These are phyloP conservation scores for Thermoascus crustaceus DNA, from an alignment of 2,329 filamentous ascomycete species.

Conservation along the genomic window DNA sequence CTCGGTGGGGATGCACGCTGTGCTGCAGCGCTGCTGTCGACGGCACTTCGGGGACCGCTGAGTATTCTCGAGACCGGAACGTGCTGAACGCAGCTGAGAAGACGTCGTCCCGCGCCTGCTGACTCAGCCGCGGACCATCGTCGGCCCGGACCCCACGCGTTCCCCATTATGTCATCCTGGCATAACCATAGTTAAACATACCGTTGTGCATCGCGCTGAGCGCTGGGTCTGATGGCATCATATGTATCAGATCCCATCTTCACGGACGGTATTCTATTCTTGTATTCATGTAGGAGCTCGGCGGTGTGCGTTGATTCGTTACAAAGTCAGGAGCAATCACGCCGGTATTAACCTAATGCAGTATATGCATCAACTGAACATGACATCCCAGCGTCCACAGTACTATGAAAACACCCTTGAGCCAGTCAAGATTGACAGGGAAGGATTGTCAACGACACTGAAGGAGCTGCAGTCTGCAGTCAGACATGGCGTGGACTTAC, in stretches of 20 bases:
- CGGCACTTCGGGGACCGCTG: conserved; percentile 35
- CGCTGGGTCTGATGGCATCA: too few species aligned
- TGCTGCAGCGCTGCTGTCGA: conserved; percentile 4
- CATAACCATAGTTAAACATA: too few species aligned
- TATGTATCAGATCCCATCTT: too few species aligned
- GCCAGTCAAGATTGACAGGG: conserved; percentile 13
- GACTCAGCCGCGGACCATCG: conserved; percentile 5
- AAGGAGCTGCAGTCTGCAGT: conserved; percentile 23
- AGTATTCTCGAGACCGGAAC: conserved; percentile 38
- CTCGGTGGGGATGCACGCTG: conserved; percentile 2
- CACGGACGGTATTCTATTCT: too few species aligned
- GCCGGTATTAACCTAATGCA: neutral
- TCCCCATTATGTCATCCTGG: too few species aligned
- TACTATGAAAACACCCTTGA: conserved; percentile 21
- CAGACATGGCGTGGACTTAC: conserved; percentile 17
- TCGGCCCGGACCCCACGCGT: too few species aligned
- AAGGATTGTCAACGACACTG: conserved; percentile 14
- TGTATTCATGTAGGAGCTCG: too few species aligned
- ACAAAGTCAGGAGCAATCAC: too few species aligned
- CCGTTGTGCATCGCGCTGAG: too few species aligned
- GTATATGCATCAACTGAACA: conserved; percentile 10
- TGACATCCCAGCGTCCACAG: conserved; percentile 13
- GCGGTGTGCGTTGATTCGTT: too few species aligned
- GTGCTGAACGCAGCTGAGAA: conserved; percentile 30
- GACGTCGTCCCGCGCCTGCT: conserved; percentile 22